Base-by-base conservation (phyloP, 768 basidiomycete genomes). In the Mycena chlorophos region DNA sequence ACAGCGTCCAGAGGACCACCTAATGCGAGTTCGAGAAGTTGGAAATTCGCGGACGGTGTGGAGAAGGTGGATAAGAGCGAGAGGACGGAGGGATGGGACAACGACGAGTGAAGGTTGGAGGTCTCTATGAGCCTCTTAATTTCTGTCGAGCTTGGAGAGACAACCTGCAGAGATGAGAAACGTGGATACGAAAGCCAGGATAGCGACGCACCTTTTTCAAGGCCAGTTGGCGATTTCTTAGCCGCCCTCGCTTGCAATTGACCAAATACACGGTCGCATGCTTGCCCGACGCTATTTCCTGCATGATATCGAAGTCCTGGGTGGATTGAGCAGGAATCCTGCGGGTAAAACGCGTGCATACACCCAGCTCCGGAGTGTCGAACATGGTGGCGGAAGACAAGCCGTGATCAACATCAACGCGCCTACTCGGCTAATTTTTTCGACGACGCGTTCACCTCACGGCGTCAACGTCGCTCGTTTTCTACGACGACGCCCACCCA, bases 21-120 rank as follows among this genome's bases (percentile, higher is more conserved):
- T 1, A 70, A 58, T 46, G 80, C 82, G n/a, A 76, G 66, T 54
- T 84, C 82, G 6, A 81, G 61, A 10, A 79, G 67, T 27, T 79
- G 73, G 51, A 71, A 76, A 29, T 63, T 60, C 2, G 68, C 68
- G 4, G 58, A 61, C 17, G 68, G 56, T 0, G 73, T 67, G 27
- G 63, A 56, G 54, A 81, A 79, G 2, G 62, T 62, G 10, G 76
- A 75, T n/a, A 79, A 68, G 3, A 82, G 62, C 22, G 80, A 73
- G 16, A 79, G 70, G 49, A 84, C 71, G 37, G 72, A 74, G 4
- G 82, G 82, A 63, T 84, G 82, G 57, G 74, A 74, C 17, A 83
- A 67, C 0, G 74, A 64, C 42, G 71, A 72, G 55, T 81, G 77
- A 25, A 80, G 56, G 0, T 63, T 49, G 17, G 66, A 57, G 5